Conservation (phyloP, 768 basidiomycete species). For the Trametes punicea region DNA sequence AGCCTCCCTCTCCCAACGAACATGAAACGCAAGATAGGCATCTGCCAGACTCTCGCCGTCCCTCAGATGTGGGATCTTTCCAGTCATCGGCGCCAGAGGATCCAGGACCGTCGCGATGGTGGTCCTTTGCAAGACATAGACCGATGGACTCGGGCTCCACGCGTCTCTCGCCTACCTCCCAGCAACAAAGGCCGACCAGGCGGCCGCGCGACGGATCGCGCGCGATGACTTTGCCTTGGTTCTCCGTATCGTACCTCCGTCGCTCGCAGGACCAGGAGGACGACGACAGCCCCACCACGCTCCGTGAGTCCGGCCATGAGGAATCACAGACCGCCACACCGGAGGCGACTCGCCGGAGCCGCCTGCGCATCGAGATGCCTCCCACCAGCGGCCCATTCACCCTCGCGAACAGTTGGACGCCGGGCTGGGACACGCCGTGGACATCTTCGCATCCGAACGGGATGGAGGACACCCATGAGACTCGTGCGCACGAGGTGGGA, state of each 20-base stretch:
- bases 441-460: constrained; percentile 39
- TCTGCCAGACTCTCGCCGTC: constrained; percentile 38
- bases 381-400: constrained; percentile 41
- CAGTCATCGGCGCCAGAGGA: constrained; percentile 39
- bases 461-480: not conserved
- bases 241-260: constrained; percentile 37
- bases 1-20: constrained; percentile 70
- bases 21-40: constrained; percentile 37
- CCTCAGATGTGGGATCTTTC: constrained; percentile 53
- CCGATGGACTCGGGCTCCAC: constrained; percentile 25
- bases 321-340: constrained; percentile 1
- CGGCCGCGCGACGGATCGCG: constrained; percentile 21
- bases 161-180: constrained; percentile 17
- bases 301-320: constrained; percentile 10
- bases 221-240: constrained; percentile 50
- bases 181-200: constrained; percentile 5
- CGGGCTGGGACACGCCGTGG: constrained; percentile 71
- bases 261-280: constrained; percentile 28
- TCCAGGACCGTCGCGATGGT: constrained; percentile 53
- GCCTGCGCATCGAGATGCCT: constrained; percentile 33
- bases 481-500: not conserved
- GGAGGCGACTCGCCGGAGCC: constrained; percentile 6
- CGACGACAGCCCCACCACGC: constrained; percentile 17
- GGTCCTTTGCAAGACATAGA: constrained; percentile 66
- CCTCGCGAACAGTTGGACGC: constrained; percentile 51